A percentile compares a stretch with the other conserved stretches of the same genome.
These are phyloP conservation scores for Trichoderma afroharzianum DNA, from an alignment of 2,329 filamentous ascomycete genomes.

Conservation along the genomic window DNA sequence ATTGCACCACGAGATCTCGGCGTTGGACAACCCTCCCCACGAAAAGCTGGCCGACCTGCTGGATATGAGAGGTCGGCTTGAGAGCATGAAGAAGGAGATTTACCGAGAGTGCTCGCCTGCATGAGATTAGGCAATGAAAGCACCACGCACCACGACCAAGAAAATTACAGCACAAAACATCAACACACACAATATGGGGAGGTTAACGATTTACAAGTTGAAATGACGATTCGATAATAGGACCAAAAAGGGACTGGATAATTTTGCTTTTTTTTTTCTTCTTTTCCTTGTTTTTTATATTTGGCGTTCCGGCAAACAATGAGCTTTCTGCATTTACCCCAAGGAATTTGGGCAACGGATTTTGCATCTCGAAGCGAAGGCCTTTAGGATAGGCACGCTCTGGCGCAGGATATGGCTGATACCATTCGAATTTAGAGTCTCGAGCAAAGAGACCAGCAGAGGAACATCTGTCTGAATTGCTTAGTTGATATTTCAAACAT, in stretches of 20 bases:
- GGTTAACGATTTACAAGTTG: slow-evolving; percentile 16
- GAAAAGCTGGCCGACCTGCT: slow-evolving; percentile 49
- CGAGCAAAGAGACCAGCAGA: slow-evolving; percentile 12
- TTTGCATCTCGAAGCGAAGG: slow-evolving; percentile 19
- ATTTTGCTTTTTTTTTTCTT: slow-evolving; percentile 11
- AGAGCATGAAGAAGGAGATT: slow-evolving; percentile 58
- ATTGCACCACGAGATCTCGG: slow-evolving; percentile 53
- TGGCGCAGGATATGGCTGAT: slow-evolving; percentile 21
- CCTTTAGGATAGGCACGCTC: slow-evolving; percentile 15
- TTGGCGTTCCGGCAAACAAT: slow-evolving; percentile 15
- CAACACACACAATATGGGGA: not conserved
- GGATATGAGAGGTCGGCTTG: slow-evolving; percentile 52
- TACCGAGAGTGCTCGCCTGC: slow-evolving; percentile 42
- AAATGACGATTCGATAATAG: slow-evolving; percentile 16
- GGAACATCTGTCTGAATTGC: slow-evolving; percentile 5
- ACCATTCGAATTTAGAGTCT: slow-evolving; percentile 19
- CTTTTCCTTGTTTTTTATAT: not conserved
- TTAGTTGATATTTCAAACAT: slow-evolving; percentile 7
- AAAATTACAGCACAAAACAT: not conserved
- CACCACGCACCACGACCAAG: not conserved
- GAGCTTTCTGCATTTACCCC: slow-evolving; percentile 19
- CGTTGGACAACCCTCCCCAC: slow-evolving; percentile 47
- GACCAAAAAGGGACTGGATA: slow-evolving; percentile 17
- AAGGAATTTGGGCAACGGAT: slow-evolving; percentile 17
- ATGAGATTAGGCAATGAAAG: slow-evolving; percentile 13